phyloP scores from a whole-genome alignment of 1,284 basidiomycete genomes.

The Athelia psychrophila region DNA sequence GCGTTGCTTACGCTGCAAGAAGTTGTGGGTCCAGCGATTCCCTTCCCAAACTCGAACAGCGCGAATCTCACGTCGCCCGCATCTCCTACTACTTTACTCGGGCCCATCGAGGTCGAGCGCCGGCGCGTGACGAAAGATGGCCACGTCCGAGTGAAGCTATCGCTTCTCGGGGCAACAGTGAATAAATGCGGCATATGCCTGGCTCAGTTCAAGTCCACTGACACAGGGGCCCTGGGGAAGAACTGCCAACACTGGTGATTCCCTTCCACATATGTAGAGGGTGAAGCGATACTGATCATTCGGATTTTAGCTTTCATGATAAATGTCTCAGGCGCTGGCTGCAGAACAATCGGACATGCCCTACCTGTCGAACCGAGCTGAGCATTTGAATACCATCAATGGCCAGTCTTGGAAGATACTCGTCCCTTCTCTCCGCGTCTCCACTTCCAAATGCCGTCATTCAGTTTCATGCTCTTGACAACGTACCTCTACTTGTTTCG shows the following conservation, averaged over 20 bases:
- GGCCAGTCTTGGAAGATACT: too few species aligned
- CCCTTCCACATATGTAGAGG: too few species aligned
- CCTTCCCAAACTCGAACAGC: conserved; percentile 14
- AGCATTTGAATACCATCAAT: too few species aligned
- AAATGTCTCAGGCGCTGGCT: conserved; percentile 1
- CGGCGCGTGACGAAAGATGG: conserved; percentile 68
- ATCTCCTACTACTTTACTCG: conserved; percentile 42
- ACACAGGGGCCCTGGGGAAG: conserved; percentile 56
- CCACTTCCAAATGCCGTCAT: too few species aligned
- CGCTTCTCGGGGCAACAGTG: conserved; percentile 68
- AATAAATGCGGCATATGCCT: conserved; percentile 82
- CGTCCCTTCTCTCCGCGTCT: too few species aligned
- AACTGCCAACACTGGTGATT: conserved; percentile 66
- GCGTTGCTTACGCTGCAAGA: conserved; percentile 58
- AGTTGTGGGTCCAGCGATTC: conserved; percentile 54
- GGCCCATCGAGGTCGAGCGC: conserved; percentile 61
- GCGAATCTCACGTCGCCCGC: conserved; percentile 9
- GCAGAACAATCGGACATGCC: background rate
- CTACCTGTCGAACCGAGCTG: background rate
- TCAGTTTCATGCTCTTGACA: too few species aligned
- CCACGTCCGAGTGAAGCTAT: conserved; percentile 75
- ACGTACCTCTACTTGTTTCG: too few species aligned
- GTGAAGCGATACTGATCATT: background rate
- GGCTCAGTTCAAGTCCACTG: conserved; percentile 67
- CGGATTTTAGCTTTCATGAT: background rate